Conservation (phyloP, 139 green algal genomes). For the Chlorella sp. region DNA sequence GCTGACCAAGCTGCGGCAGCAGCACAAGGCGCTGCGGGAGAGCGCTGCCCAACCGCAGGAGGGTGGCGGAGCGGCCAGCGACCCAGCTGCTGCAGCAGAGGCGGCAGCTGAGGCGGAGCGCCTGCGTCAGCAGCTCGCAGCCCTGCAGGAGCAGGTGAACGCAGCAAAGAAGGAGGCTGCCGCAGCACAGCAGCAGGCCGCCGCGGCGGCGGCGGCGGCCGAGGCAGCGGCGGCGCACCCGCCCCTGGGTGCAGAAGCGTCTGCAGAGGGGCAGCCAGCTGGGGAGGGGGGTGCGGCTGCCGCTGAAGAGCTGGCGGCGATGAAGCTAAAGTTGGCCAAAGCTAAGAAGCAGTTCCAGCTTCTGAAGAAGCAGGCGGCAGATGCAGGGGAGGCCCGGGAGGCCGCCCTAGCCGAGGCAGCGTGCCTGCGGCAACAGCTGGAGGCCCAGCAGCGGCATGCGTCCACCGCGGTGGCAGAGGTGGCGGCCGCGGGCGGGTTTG, state of each 20-base stretch:
- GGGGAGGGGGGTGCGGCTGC: background rate
- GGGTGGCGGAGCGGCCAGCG: too few species aligned
- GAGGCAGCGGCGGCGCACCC: background rate
- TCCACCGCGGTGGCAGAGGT: background rate
- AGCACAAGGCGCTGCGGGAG: constrained; percentile 22
- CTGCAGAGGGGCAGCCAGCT: background rate
- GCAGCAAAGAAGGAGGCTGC: constrained; percentile 15
- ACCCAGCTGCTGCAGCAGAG: background rate
- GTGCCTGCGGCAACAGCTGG: background rate
- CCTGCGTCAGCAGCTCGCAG: constrained; percentile 1
- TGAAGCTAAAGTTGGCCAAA: constrained; percentile 35
- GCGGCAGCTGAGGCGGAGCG: background rate
- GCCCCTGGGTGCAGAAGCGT: background rate
- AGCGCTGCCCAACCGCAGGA: background rate
- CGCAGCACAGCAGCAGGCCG: background rate
- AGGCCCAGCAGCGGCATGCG: background rate
- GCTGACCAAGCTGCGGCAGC: constrained; percentile 24
- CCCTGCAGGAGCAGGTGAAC: constrained; percentile 17
- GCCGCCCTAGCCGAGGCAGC: constrained; percentile 11
- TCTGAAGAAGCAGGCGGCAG: constrained; percentile 37
- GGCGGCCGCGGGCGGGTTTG: background rate
- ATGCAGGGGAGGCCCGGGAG: constrained; percentile 13
- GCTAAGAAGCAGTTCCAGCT: constrained; percentile 44
- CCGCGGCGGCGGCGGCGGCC: background rate
- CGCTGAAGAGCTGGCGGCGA: constrained; percentile 25